These are phyloP conservation scores for Brassica cretica DNA, from an alignment of 345 rosid species.

Conservation along the genomic window DNA sequence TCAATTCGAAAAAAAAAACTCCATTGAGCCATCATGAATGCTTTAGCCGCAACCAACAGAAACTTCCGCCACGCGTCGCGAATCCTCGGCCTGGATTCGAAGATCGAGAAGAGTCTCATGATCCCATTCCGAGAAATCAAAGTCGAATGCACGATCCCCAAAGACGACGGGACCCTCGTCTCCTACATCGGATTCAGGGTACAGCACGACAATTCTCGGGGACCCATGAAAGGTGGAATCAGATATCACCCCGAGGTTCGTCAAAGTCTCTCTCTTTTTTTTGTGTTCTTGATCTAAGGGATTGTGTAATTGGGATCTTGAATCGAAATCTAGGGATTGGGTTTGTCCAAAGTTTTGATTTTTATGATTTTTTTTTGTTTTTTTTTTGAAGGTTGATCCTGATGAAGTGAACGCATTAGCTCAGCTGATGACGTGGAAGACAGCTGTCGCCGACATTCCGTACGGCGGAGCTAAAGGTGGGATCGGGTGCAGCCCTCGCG, in stretches of 20 bases:
- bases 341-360: background rate
- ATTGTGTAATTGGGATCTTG: background rate
- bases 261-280: background rate
- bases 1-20: background rate
- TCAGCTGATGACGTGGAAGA: slow-evolving; percentile 98
- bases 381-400: slow-evolving; percentile 64
- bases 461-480: slow-evolving; percentile 99
- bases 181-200: slow-evolving; percentile 94
- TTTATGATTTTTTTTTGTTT: background rate
- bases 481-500: slow-evolving; percentile 78
- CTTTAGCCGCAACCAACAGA: slow-evolving; percentile 89
- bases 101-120: slow-evolving; percentile 79
- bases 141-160: slow-evolving; percentile 98
- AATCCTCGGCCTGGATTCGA: slow-evolving; percentile 88
- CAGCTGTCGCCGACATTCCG: slow-evolving; percentile 93
- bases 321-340: slow-evolving; percentile 1
- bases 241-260: slow-evolving; percentile 99
- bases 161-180: slow-evolving; percentile 86
- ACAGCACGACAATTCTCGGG: slow-evolving; percentile 98
- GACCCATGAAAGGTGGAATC: slow-evolving; percentile 99
- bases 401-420: slow-evolving; percentile 98
- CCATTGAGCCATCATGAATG: slow-evolving; percentile 57
- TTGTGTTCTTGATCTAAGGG: background rate
- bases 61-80: slow-evolving; percentile 89
- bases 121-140: slow-evolving; percentile 97